These are phyloP conservation scores for Botrytis fragariae DNA, from an alignment of 2,329 filamentous ascomycete genomes.

Conservation along the genomic window DNA sequence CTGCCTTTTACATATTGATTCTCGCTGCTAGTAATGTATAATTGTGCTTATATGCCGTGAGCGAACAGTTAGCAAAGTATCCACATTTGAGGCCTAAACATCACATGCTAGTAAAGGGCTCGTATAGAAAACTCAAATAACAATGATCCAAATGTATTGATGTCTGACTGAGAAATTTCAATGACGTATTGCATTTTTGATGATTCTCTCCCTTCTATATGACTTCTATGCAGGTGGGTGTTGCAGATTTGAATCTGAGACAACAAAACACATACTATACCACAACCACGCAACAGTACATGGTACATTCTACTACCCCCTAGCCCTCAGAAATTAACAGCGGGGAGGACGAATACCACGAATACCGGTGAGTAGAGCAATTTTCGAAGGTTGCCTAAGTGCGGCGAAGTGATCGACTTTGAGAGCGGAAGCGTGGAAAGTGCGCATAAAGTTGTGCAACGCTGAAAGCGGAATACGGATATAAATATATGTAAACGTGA, in stretches of 20 bases:
- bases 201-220: neutral
- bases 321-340: neutral
- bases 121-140: neutral
- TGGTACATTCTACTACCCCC: neutral
- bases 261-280: neutral
- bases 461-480: neutral
- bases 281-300: neutral
- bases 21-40: neutral
- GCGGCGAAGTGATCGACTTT: neutral
- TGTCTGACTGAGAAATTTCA: neutral
- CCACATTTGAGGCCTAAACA: neutral
- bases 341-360: neutral
- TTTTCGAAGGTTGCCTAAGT: neutral
- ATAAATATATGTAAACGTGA: neutral
- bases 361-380: neutral
- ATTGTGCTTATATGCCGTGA: neutral
- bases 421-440: neutral
- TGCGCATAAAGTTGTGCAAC: neutral
- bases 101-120: neutral
- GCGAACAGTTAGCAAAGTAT: neutral
- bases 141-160: neutral
- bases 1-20: neutral
- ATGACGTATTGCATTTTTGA: neutral
- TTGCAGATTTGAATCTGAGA: constrained; percentile 5
- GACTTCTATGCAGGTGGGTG: neutral